A percentile compares a stretch with the other conserved stretches of the same genome.
These are phyloP conservation scores for Malus hybrid DNA, from an alignment of 331 rosid species.

Conservation along the genomic window DNA sequence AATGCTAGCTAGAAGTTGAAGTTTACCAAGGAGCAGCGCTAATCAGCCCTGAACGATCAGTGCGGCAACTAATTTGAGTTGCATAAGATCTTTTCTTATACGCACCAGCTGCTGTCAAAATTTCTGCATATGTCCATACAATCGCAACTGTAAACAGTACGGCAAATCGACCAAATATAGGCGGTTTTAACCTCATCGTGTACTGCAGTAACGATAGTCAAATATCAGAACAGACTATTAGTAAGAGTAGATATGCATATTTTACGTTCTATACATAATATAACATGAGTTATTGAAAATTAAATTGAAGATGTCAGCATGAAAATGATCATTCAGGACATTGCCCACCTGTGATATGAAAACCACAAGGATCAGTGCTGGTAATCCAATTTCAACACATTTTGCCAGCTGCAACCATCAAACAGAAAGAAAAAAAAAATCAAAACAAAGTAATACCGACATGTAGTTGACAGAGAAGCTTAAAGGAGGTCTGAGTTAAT, in stretches of 20 bases:
- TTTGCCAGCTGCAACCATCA: constrained; percentile 56
- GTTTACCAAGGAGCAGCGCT: constrained; percentile 78
- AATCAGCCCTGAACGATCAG: constrained; percentile 89
- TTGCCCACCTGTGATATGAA: constrained; percentile 61
- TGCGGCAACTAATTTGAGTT: constrained; percentile 83
- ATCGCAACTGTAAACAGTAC: constrained; percentile 49
- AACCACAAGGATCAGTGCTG: constrained; percentile 60
- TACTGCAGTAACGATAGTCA: constrained; percentile 52
- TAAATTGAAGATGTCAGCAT: background rate
- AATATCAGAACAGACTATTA: constrained; percentile 13
- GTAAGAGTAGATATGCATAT: background rate
- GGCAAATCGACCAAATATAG: constrained; percentile 47
- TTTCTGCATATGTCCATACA: constrained; percentile 76
- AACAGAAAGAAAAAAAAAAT: background rate
- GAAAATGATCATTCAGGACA: background rate
- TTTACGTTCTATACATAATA: background rate
- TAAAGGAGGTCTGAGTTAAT: background rate
- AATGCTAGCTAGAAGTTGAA: background rate
- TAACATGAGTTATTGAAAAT: background rate
- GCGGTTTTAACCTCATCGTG: constrained; percentile 32
- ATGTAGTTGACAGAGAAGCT: background rate
- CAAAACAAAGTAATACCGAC: background rate
- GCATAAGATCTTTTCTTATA: constrained; percentile 45
- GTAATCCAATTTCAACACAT: constrained; percentile 91
- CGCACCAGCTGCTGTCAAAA: constrained; percentile 83